phyloP scores from a whole-genome alignment of 495 filamentous ascomycete species.

The Acidiella bohemica region DNA sequence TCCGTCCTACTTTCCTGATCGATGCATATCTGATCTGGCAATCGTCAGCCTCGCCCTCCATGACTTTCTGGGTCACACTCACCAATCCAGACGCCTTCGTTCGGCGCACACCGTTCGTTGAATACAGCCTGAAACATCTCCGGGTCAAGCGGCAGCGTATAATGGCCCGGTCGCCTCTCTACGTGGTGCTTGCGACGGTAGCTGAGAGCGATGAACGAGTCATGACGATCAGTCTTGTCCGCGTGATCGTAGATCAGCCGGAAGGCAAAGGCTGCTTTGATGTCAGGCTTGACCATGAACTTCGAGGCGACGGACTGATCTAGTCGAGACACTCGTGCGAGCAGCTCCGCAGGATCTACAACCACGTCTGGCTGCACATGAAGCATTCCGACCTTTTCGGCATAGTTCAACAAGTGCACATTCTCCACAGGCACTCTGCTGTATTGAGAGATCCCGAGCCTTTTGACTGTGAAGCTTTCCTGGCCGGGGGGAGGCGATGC shows the following conservation, averaged over 20 bases:
- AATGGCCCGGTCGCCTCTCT: constrained; percentile 9
- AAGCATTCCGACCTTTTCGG: constrained; percentile 12
- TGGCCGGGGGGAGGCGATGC: neutral
- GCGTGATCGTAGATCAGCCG: constrained; percentile 10
- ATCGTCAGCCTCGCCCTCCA: neutral
- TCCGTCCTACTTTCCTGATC: constrained; percentile 22
- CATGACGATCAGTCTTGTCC: neutral
- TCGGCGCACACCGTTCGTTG: constrained; percentile 13
- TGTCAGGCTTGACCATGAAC: constrained; percentile 17
- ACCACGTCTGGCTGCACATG: constrained; percentile 10
- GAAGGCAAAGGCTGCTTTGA: constrained; percentile 12
- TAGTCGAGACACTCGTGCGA: constrained; percentile 1
- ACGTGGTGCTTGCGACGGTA: constrained; percentile 14
- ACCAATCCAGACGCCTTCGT: constrained; percentile 14
- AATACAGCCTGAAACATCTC: constrained; percentile 18
- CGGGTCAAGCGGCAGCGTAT: constrained; percentile 12
- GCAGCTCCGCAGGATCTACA: constrained; percentile 3
- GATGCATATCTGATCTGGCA: constrained; percentile 24
- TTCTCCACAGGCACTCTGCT: constrained; percentile 1
- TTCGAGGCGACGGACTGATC: constrained; percentile 5
- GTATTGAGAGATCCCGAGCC: constrained; percentile 1
- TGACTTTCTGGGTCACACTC: too few relatives aligned
- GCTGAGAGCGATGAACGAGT: constrained; percentile 16
- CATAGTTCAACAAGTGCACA: constrained; percentile 7
- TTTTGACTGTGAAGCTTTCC: constrained; percentile 8